These are phyloP conservation scores for Citropsis articulata DNA, from an alignment of 345 rosid genomes.

Conservation along the genomic window DNA sequence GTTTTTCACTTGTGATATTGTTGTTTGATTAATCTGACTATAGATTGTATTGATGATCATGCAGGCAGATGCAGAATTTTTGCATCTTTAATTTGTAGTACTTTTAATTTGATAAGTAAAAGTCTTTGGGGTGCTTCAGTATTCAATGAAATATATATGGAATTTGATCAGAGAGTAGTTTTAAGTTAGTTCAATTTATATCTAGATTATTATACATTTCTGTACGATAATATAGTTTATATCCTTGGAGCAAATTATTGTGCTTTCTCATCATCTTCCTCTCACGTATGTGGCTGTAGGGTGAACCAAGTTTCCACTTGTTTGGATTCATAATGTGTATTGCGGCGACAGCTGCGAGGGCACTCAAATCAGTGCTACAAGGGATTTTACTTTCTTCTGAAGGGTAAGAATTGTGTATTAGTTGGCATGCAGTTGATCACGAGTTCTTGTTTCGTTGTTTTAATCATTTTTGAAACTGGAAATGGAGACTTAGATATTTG, in stretches of 20 bases:
- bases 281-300: conserved; percentile 36
- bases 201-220: background rate
- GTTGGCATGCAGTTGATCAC: background rate
- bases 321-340: conserved; percentile 95
- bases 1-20: background rate
- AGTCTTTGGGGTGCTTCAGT: background rate
- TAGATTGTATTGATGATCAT: background rate
- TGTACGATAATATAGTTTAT: background rate
- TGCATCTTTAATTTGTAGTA: background rate
- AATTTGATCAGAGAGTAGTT: background rate
- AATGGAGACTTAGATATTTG: conserved; percentile 19
- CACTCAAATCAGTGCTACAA: conserved; percentile 94
- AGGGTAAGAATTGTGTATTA: conserved; percentile 57
- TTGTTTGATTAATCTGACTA: background rate
- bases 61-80: background rate
- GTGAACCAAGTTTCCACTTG: conserved; percentile 97
- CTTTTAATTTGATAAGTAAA: background rate
- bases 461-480: background rate
- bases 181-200: background rate
- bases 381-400: conserved; percentile 97
- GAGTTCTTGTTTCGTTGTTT: background rate
- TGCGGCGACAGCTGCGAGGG: conserved; percentile 96
- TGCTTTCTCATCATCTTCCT: conserved; percentile 4
- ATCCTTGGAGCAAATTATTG: background rate
- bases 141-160: background rate